Evolutionary conservation across 352 stramenopile genomes (phyloP).

Genomic region (Phytophthora litchii): DNA sequence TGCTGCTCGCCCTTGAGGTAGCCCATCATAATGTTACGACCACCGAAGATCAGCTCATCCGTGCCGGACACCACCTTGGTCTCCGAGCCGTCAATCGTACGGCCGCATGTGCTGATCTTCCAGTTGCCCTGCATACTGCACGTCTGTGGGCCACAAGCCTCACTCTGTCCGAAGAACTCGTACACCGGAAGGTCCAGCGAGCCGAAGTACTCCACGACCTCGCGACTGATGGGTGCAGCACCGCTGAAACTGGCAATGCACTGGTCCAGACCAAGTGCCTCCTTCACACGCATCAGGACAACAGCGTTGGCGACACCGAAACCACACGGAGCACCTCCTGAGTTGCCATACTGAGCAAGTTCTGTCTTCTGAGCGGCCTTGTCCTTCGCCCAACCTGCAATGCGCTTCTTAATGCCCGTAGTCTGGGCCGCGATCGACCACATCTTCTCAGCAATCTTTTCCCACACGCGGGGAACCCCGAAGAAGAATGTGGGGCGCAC

Average conservation of each 20-base stretch:
- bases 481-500: conserved; percentile 91
- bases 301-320: conserved; percentile 90
- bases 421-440: conserved; percentile 83
- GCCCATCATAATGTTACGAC: conserved; percentile 91
- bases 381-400: conserved; percentile 91
- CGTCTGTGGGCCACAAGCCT: conserved; percentile 88
- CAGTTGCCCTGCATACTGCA: conserved; percentile 80
- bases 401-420: conserved; percentile 92
- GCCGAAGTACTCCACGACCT: conserved; percentile 95
- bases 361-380: conserved; percentile 81
- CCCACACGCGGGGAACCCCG: conserved; percentile 91
- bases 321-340: conserved; percentile 85
- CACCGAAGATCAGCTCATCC: conserved; percentile 78
- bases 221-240: conserved; percentile 92
- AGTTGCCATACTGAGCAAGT: conserved; percentile 86
- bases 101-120: conserved; percentile 89
- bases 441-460: conserved; percentile 94
- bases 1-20: conserved; percentile 84
- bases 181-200: conserved; percentile 94
- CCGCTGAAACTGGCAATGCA: conserved; percentile 76
- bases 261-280: conserved; percentile 91
- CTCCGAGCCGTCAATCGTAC: conserved; percentile 72
- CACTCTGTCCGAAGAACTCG: conserved; percentile 94
- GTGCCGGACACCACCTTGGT: conserved; percentile 65
- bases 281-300: conserved; percentile 88